A percentile compares a stretch with the other conserved stretches of the same genome.
Conservation (phyloP, 495 filamentous ascomycete species). For the Schizothecium vesticola region DNA sequence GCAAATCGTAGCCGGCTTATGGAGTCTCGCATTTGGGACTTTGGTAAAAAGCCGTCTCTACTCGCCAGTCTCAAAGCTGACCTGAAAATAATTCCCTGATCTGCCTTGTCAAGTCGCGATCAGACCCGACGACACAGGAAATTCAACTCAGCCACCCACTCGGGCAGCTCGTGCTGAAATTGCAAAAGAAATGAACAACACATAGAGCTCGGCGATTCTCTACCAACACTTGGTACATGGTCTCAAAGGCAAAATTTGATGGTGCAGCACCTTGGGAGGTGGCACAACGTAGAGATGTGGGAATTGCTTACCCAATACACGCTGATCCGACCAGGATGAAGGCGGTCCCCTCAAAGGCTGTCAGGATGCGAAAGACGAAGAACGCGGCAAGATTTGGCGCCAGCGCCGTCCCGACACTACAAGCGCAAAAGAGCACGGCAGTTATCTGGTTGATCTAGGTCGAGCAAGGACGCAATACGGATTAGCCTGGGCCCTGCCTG, state of each 20-base stretch:
- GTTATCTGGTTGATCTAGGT: constrained; percentile 47
- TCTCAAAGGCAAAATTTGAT: background rate
- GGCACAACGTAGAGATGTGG: background rate
- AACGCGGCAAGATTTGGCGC: constrained; percentile 61
- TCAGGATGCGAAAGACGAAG: constrained; percentile 64
- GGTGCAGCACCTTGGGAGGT: background rate
- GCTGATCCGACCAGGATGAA: constrained; percentile 30
- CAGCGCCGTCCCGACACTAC: constrained; percentile 61
- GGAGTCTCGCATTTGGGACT: background rate
- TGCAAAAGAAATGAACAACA: background rate
- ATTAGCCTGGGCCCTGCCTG: background rate
- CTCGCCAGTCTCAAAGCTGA: background rate
- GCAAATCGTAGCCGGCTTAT: background rate
- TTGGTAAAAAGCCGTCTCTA: background rate
- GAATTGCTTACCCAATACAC: background rate
- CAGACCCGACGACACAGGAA: background rate
- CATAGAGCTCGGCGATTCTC: background rate
- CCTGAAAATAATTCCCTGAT: background rate
- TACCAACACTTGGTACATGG: background rate
- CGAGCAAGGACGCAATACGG: background rate
- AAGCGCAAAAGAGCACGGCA: constrained; percentile 54
- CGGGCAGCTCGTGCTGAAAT: background rate
- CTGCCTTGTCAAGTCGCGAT: too few species aligned
- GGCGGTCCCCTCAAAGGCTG: constrained; percentile 66
- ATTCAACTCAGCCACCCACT: background rate